phyloP scores from a whole-genome alignment of 345 rosid species.

The Cardamine resedifolia region DNA sequence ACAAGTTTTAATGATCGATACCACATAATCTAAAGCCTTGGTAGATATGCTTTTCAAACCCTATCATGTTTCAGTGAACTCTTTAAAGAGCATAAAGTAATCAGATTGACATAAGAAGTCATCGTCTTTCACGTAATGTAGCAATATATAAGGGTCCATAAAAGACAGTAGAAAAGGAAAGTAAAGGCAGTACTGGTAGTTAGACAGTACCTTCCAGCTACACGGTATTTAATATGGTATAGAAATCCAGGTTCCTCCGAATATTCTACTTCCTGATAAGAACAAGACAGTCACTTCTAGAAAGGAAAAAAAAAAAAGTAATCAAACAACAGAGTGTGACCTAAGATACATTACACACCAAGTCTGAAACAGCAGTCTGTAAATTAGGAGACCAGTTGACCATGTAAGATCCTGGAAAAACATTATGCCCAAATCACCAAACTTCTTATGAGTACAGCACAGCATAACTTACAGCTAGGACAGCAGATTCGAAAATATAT shows the following conservation, averaged over 20 bases:
- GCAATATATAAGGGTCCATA: not conserved
- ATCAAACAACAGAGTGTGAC: conserved; percentile 16
- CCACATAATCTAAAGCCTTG: conserved; percentile 8
- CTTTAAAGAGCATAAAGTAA: not conserved
- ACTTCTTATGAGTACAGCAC: conserved; percentile 8
- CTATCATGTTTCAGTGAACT: not conserved
- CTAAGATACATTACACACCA: conserved; percentile 61
- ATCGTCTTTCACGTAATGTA: not conserved
- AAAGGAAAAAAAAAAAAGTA: conserved; percentile 8
- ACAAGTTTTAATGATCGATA: conserved; percentile 12
- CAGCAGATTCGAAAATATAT: not conserved
- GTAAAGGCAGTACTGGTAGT: conserved; percentile 10
- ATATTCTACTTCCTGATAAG: conserved; percentile 89
- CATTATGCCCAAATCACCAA: conserved; percentile 25
- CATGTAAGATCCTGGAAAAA: conserved; percentile 79
- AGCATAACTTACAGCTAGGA: not conserved
- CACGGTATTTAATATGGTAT: conserved; percentile 90
- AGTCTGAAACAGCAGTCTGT: conserved; percentile 98
- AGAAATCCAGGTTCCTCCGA: conserved; percentile 89
- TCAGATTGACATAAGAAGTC: not conserved
- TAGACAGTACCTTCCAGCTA: conserved; percentile 78
- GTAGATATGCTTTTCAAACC: not conserved
- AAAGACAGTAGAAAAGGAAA: not conserved
- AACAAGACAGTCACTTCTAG: conserved; percentile 23
- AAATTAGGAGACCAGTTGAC: conserved; percentile 99